Evolutionary conservation across 163 green algal genomes (phyloP).

Genomic region (Scenedesmus sp.): DNA sequence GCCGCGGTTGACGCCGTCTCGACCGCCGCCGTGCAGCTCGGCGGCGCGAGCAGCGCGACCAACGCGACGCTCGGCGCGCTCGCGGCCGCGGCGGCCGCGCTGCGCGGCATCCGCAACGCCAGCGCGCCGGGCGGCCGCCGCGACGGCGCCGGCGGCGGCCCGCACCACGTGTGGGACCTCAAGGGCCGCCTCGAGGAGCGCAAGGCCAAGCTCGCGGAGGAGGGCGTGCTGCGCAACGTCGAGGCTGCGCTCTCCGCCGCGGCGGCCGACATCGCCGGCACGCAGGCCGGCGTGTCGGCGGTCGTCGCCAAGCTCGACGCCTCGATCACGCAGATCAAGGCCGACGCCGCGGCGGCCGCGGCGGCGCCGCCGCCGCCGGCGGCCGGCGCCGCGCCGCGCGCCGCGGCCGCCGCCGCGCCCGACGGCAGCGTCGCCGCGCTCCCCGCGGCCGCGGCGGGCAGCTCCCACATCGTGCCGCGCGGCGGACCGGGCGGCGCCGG

Average conservation of each 20-base stretch:
- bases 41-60: constrained; percentile 24
- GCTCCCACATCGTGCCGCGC: constrained; percentile 29
- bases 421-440: background rate
- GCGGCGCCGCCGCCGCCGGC: constrained; percentile 11
- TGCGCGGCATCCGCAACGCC: constrained; percentile 26
- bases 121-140: background rate
- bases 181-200: constrained; percentile 24
- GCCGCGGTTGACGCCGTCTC: constrained; percentile 50
- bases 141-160: constrained; percentile 11
- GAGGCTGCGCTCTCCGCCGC: constrained; percentile 37
- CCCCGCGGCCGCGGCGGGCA: background rate
- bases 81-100: constrained; percentile 46
- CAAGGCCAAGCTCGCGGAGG: constrained; percentile 11
- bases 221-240: constrained; percentile 45
- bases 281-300: constrained; percentile 26
- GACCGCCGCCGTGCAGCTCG: constrained; percentile 51
- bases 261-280: constrained; percentile 42
- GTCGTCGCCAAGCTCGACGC: constrained; percentile 52
- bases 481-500: background rate
- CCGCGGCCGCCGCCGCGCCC: constrained; percentile 14
- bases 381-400: background rate
- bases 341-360: constrained; percentile 24
- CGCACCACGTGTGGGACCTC: constrained; percentile 2
- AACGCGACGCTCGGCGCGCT: constrained; percentile 51
- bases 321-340: constrained; percentile 24